Evolutionary conservation across 495 filamentous ascomycete species (phyloP).

Genomic region (Bacidia gigantensis): DNA sequence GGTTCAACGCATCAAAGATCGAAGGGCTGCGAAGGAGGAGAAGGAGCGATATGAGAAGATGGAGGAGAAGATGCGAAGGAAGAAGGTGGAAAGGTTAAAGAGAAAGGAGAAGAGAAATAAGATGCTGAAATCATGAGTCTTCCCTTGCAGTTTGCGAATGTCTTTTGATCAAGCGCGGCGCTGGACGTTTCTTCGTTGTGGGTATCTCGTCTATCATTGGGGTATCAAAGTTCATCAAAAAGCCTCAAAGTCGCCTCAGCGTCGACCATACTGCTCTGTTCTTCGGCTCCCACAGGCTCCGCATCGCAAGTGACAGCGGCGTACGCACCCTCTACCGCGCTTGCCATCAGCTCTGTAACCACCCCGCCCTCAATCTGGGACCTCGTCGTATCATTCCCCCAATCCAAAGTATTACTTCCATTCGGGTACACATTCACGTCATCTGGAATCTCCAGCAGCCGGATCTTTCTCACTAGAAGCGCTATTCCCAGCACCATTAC

Average conservation of each 20-base stretch:
- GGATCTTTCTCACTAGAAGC: slow-evolving; percentile 29
- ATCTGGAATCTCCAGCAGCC: slow-evolving; percentile 5
- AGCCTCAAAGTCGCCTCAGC: slow-evolving; percentile 11
- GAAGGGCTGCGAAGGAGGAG: slow-evolving; percentile 75
- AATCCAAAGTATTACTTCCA: slow-evolving; percentile 6
- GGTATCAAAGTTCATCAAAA: slow-evolving; percentile 12
- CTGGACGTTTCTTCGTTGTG: not conserved
- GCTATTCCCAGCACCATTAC: slow-evolving; percentile 35
- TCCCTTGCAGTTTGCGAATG: slow-evolving; percentile 2
- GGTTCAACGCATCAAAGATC: slow-evolving; percentile 68
- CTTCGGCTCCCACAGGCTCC: not conserved
- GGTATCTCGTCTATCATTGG: not conserved
- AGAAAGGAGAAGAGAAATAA: slow-evolving; percentile 96
- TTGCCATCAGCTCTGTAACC: not conserved
- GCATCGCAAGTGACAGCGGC: not conserved
- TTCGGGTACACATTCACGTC: slow-evolving; percentile 1
- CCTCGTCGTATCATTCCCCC: slow-evolving; percentile 5
- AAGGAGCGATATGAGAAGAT: slow-evolving; percentile 87
- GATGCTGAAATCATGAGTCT: slow-evolving; percentile 68
- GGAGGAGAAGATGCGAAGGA: slow-evolving; percentile 94
- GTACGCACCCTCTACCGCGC: slow-evolving; percentile 1
- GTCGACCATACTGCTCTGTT: slow-evolving; percentile 1
- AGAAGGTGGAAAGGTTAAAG: slow-evolving; percentile 84
- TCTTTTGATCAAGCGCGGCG: not conserved
- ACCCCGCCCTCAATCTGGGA: not conserved